Evolutionary conservation across 148 eudicot species (phyloP).

Genomic region (Agrostemma githago): DNA sequence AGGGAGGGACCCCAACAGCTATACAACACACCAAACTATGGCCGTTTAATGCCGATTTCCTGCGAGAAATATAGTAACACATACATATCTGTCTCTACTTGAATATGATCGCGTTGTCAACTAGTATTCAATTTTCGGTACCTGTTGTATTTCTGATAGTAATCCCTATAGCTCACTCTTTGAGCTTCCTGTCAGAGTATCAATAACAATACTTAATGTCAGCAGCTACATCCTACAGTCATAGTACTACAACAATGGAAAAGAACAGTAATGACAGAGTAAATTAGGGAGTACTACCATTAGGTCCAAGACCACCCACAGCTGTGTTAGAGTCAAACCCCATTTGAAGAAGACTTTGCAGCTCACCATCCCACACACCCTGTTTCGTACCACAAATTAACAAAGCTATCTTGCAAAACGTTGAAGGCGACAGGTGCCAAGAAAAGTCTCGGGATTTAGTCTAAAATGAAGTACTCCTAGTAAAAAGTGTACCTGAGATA

Average conservation of each 20-base stretch:
- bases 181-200: slow-evolving; percentile 46
- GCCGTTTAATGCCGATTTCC: slow-evolving; percentile 19
- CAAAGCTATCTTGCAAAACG: background rate
- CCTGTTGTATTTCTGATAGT: slow-evolving; percentile 20
- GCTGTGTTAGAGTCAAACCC: slow-evolving; percentile 64
- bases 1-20: slow-evolving; percentile 47
- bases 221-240: background rate
- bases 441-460: background rate
- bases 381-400: slow-evolving; percentile 20
- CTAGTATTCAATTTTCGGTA: slow-evolving; percentile 27
- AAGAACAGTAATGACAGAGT: background rate
- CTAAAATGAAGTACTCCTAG: background rate
- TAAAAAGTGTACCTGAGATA: slow-evolving; percentile 52
- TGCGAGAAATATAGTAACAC: slow-evolving; percentile 8
- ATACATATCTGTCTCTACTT: slow-evolving; percentile 3
- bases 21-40: slow-evolving; percentile 50
- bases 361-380: slow-evolving; percentile 74
- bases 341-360: slow-evolving; percentile 82
- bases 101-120: slow-evolving; percentile 32
- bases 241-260: background rate
- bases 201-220: slow-evolving; percentile 1
- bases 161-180: slow-evolving; percentile 58
- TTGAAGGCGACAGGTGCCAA: background rate
- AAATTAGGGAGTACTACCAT: slow-evolving; percentile 40
- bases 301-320: slow-evolving; percentile 56